phyloP scores from a whole-genome alignment of 495 filamentous ascomycete genomes.

The Lophiostoma macrostomum region DNA sequence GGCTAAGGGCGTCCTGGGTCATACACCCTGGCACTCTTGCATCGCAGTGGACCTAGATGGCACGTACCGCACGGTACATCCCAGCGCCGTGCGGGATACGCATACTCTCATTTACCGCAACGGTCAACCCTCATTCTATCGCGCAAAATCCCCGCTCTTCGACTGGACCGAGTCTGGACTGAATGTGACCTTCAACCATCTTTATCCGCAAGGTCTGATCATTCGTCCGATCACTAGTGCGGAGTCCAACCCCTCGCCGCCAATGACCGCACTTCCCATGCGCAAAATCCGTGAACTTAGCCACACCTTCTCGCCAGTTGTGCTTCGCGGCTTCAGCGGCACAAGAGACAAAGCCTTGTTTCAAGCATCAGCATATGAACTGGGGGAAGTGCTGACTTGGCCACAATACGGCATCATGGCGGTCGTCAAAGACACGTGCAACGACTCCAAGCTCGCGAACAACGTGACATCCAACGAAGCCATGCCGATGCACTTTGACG shows the following conservation, averaged over 20 bases:
- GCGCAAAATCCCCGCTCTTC: constrained; percentile 43
- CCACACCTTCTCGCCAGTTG: constrained; percentile 50
- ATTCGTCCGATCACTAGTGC: constrained; percentile 34
- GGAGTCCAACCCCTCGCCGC: constrained; percentile 34
- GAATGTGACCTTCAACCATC: constrained; percentile 39
- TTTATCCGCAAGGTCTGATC: constrained; percentile 48
- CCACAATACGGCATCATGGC: constrained; percentile 50
- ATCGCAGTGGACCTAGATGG: constrained; percentile 43
- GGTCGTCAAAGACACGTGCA: constrained; percentile 48
- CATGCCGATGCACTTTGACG: constrained; percentile 59
- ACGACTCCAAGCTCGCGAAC: constrained; percentile 40
- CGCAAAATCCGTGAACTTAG: constrained; percentile 49
- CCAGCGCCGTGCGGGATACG: constrained; percentile 44
- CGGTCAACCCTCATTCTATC: constrained; percentile 43
- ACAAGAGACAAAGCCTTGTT: constrained; percentile 47
- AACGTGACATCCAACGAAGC: constrained; percentile 52
- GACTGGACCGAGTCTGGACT: constrained; percentile 34
- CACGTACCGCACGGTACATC: constrained; percentile 41
- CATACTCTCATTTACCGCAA: constrained; percentile 45
- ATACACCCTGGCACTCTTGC: constrained; percentile 47
- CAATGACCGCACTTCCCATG: constrained; percentile 45
- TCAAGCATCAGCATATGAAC: constrained; percentile 44
- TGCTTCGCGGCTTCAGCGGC: constrained; percentile 52
- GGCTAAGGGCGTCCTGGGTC: constrained; percentile 29
- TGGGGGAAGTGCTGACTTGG: constrained; percentile 49